Conservation (phyloP, 352 stramenopile species). For the Globisporangium orthogonon region DNA sequence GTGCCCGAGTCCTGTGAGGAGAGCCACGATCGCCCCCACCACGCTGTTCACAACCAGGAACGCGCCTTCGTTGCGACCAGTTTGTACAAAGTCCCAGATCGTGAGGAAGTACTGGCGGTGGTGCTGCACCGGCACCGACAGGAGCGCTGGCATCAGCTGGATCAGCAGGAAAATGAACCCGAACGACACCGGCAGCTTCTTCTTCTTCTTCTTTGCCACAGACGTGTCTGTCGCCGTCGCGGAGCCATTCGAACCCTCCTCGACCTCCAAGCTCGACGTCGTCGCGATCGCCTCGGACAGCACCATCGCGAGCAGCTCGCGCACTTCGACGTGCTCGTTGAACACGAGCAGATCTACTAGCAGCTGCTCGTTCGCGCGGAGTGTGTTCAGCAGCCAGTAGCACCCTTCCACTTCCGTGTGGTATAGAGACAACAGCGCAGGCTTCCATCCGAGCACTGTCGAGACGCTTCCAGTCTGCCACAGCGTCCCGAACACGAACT, state of each 20-base stretch:
- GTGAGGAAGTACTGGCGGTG: constrained; percentile 73
- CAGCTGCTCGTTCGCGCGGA: constrained; percentile 55
- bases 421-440: constrained; percentile 63
- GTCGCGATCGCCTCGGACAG: constrained; percentile 64
- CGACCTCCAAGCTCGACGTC: constrained; percentile 41
- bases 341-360: constrained; percentile 69
- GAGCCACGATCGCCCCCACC: constrained; percentile 60
- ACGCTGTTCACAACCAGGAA: constrained; percentile 83
- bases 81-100: constrained; percentile 72
- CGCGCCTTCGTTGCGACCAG: constrained; percentile 72
- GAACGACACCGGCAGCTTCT: constrained; percentile 59
- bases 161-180: constrained; percentile 81
- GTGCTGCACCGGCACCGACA: constrained; percentile 59
- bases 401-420: constrained; percentile 59
- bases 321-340: constrained; percentile 60
- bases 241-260: constrained; percentile 22
- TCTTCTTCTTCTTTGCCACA: constrained; percentile 13
- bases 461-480: constrained; percentile 76
- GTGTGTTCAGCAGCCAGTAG: constrained; percentile 63
- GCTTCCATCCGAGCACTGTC: constrained; percentile 70
- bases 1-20: constrained; percentile 51
- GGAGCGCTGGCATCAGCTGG: constrained; percentile 66
- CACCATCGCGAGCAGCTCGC: constrained; percentile 63
- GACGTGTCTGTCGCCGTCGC: neutral
- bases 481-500: constrained; percentile 84